Base-by-base conservation (phyloP, 371 early-diverging fungal species). In the Mortierella polycephala region DNA sequence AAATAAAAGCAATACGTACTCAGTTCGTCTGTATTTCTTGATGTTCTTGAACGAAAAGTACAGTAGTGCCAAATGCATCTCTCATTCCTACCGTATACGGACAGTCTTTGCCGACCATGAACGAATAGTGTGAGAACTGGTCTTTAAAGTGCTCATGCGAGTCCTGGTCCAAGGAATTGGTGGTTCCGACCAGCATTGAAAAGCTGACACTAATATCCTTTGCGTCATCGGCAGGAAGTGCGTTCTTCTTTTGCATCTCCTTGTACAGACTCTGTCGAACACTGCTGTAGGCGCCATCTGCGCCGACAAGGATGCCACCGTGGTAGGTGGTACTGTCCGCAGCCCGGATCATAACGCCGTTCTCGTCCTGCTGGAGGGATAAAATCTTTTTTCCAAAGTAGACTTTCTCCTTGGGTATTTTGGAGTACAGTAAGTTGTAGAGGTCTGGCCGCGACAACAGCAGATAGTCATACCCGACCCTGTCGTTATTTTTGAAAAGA, bases 301-400 rank as follows among this genome's bases (percentile, higher is more conserved):
- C 75, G 1, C 75, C 75, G 0, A 75, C 66, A 2, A 75, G 59
- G 13, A 75, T 65, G 14, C 69, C 75, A 0, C 66, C 75, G 0
- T 30, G 21, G 45, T 37, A 56, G 4, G 52, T 52, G 0, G 66
- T 52, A 7, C 42, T 46, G 37, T 75, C 75, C 1, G 41, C 5
- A 16, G 61, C 60, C 1, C 37, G 39, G 16, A 66, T 30, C 20
- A 53, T 37, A 37, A 75, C 75, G 7, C 70, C 75, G 12, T 49
- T 13, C 21, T 69, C 21, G 16, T 68, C 49, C 21, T 74, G 65
- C 2, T 13, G 3, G 40, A 69, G 45, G 0, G 50, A 50, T 0
- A 62, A 8, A 14, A 75, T 41, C 45, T 42, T 57, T 37, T 75
- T 75, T 47, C 11, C 11, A 30, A 61, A 16, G 13, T 57, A 65